Percentiles rank a stretch among this genome's conserved stretches.
Evolutionary conservation across 1,284 basidiomycete species (phyloP).

Genomic region (Laetiporus sulphureus): DNA sequence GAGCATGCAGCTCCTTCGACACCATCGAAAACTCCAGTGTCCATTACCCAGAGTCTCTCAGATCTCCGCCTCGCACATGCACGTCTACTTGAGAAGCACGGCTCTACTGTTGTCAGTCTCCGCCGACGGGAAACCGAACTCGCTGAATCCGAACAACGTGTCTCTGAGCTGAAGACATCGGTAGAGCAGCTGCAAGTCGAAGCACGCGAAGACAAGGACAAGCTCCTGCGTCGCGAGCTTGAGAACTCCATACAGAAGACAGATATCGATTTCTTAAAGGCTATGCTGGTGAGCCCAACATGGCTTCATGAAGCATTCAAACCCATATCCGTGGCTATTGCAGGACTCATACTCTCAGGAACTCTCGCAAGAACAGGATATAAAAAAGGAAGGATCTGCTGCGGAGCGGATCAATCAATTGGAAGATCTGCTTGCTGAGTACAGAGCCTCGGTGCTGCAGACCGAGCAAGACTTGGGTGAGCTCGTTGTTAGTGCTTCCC

Average conservation of each 20-base stretch:
- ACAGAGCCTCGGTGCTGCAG: constrained; percentile 40
- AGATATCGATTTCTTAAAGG: constrained; percentile 57
- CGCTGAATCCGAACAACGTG: constrained; percentile 28
- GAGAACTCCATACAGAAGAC: constrained; percentile 42
- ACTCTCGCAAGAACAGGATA: too few species aligned
- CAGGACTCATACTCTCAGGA: too few species aligned
- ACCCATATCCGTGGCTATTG: too few species aligned
- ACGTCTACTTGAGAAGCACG: constrained; percentile 57
- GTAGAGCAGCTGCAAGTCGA: constrained; percentile 32
- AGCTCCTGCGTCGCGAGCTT: constrained; percentile 38
- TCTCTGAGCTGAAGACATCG: constrained; percentile 28
- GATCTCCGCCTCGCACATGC: constrained; percentile 55
- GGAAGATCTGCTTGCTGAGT: constrained; percentile 48
- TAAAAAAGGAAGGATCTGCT: constrained; percentile 30
- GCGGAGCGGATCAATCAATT: constrained; percentile 46
- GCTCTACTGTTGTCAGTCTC: constrained; percentile 43
- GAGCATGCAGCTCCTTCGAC: constrained; percentile 27
- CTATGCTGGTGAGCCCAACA: constrained; percentile 45
- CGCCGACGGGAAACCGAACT: constrained; percentile 46
- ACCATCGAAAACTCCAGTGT: constrained; percentile 41
- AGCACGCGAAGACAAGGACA: constrained; percentile 35
- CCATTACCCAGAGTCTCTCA: constrained; percentile 47
- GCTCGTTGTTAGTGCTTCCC: constrained; percentile 28
- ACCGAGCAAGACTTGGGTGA: constrained; percentile 31
- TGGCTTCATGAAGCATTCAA: background rate